phyloP scores from a whole-genome alignment of 805 yeast species.

The Kuraishia capsulata region DNA sequence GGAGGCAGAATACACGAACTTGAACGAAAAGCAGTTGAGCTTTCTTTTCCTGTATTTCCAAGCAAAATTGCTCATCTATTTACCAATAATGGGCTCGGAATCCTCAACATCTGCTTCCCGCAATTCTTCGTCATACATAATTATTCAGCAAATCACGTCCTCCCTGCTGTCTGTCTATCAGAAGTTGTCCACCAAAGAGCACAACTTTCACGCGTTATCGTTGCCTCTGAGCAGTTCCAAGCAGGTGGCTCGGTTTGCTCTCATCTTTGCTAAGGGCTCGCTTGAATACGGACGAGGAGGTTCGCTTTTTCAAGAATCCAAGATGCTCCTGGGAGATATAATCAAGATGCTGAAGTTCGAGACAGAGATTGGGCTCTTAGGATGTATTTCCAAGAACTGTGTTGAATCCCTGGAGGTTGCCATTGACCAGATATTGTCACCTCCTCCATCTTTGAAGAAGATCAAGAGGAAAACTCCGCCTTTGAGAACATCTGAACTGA shows the following conservation, averaged over 20 bases:
- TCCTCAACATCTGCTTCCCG: constrained; percentile 20
- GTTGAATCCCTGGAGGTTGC: constrained; percentile 49
- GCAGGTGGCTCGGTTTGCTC: constrained; percentile 52
- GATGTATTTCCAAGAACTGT: constrained; percentile 50
- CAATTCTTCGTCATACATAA: constrained; percentile 49
- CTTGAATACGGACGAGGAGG: constrained; percentile 82
- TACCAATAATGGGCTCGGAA: constrained; percentile 49
- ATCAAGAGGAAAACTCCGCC: constrained; percentile 3
- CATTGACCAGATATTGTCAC: constrained; percentile 51
- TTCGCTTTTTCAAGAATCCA: constrained; percentile 64
- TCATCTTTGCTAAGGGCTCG: constrained; percentile 65
- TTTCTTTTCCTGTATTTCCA: constrained; percentile 52
- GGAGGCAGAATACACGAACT: constrained; percentile 20
- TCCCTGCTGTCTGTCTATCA: constrained; percentile 42
- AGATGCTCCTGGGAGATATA: constrained; percentile 40
- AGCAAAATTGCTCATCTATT: constrained; percentile 53
- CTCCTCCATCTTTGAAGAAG: constrained; percentile 4
- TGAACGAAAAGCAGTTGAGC: constrained; percentile 38
- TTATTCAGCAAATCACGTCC: constrained; percentile 59
- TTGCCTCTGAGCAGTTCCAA: constrained; percentile 56
- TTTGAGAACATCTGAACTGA: no score
- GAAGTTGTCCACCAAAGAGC: constrained; percentile 27
- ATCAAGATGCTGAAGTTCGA: constrained; percentile 42
- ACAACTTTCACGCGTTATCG: constrained; percentile 36
- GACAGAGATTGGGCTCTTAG: constrained; percentile 45